phyloP scores from a whole-genome alignment of 2,329 filamentous ascomycete species.

The Domatiomyces globalis region DNA sequence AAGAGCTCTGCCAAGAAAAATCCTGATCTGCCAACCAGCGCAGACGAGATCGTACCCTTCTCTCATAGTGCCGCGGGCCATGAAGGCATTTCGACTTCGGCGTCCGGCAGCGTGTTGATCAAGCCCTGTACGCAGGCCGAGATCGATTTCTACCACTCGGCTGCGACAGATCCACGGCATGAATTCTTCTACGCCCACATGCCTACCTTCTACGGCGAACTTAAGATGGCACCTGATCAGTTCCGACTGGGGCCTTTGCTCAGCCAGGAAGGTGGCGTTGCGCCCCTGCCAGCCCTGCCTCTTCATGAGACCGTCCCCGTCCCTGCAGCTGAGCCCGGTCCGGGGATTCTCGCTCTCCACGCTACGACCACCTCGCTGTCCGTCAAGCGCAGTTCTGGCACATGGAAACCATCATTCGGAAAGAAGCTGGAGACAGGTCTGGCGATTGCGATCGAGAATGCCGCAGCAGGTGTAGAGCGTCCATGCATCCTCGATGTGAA shows the following conservation, averaged over 20 bases:
- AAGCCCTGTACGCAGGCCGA: constrained; percentile 84
- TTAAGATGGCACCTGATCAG: constrained; percentile 25
- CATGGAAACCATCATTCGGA: constrained; percentile 39
- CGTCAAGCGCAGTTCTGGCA: constrained; percentile 9
- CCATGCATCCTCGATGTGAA: constrained; percentile 93
- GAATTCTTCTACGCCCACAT: constrained; percentile 65
- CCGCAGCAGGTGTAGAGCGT: constrained; percentile 61
- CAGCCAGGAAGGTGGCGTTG: constrained; percentile 30
- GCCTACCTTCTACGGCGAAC: constrained; percentile 69
- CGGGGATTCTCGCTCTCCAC: constrained; percentile 1
- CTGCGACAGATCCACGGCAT: constrained; percentile 39
- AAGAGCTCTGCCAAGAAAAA: neutral
- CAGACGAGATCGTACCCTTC: constrained; percentile 26
- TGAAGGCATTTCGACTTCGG: constrained; percentile 77
- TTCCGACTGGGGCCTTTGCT: constrained; percentile 37
- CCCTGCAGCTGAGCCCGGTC: constrained; percentile 3
- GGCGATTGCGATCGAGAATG: constrained; percentile 74
- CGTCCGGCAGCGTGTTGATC: constrained; percentile 71
- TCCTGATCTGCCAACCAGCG: neutral
- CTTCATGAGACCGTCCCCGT: constrained; percentile 29
- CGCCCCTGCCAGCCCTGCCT: constrained; percentile 29
- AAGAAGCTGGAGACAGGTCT: constrained; percentile 59
- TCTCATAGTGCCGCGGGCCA: constrained; percentile 35
- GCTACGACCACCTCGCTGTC: constrained; percentile 13
- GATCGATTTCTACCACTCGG: constrained; percentile 77